Percentiles rank a stretch among this genome's conserved stretches.
Conservation (phyloP, 352 stramenopile genomes). For the Plasmopara viticola region DNA sequence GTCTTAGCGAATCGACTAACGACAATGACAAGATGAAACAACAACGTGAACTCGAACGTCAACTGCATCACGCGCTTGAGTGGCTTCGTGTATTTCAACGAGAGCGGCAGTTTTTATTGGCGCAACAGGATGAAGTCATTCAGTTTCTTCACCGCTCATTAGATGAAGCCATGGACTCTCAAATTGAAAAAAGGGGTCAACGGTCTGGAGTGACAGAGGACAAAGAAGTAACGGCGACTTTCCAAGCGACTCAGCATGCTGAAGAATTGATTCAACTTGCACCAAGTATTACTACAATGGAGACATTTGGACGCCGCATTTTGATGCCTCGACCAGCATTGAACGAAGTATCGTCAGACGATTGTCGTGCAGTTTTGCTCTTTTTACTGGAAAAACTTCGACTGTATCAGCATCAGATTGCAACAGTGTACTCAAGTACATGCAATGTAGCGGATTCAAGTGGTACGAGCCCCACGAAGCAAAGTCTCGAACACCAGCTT, state of each 20-base stretch:
- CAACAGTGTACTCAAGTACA: slow-evolving; percentile 27
- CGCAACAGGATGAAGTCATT: slow-evolving; percentile 59
- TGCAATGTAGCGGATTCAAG: neutral
- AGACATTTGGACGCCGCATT: slow-evolving; percentile 25
- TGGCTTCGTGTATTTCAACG: slow-evolving; percentile 47
- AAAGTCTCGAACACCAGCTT: slow-evolving; percentile 42
- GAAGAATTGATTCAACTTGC: slow-evolving; percentile 17
- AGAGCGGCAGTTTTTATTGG: slow-evolving; percentile 53
- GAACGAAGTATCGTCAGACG: slow-evolving; percentile 44
- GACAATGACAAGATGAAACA: slow-evolving; percentile 12
- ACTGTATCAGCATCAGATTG: slow-evolving; percentile 49
- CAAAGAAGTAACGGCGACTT: neutral
- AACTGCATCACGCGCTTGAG: slow-evolving; percentile 30
- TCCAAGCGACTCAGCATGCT: slow-evolving; percentile 13
- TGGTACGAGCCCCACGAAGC: slow-evolving; percentile 8
- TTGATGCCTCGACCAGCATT: slow-evolving; percentile 25
- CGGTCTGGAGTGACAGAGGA: neutral
- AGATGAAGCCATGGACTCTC: slow-evolving; percentile 22
- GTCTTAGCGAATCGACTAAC: neutral
- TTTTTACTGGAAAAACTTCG: slow-evolving; percentile 64
- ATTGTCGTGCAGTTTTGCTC: slow-evolving; percentile 38
- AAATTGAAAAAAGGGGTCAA: neutral
- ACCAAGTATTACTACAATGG: slow-evolving; percentile 32
- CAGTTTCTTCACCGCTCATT: slow-evolving; percentile 46
- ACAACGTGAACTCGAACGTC: slow-evolving; percentile 18